A percentile compares a stretch with the other conserved stretches of the same genome.
phyloP scores from a whole-genome alignment of 139 green algal genomes.

The Bryopsis sp. region DNA sequence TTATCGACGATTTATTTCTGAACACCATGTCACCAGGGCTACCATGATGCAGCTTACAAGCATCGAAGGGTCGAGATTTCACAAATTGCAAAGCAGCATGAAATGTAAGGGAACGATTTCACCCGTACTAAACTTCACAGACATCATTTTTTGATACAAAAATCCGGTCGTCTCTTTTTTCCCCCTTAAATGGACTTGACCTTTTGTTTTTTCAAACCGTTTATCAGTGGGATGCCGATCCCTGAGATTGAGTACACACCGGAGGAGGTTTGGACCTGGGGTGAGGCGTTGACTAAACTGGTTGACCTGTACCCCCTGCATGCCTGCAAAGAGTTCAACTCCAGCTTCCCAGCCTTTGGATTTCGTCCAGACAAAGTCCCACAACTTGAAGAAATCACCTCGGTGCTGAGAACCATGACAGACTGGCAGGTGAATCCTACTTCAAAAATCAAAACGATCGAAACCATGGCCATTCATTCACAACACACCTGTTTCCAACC shows the following conservation, averaged over 20 bases:
- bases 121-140: no score
- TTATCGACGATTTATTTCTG: no score
- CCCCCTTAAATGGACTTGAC: no score
- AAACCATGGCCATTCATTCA: no score
- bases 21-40: conserved; percentile 37
- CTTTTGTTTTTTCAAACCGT: conserved; percentile 27
- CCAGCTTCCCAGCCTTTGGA: conserved; percentile 44
- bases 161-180: no score
- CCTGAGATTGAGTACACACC: conserved; percentile 57
- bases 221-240: conserved; percentile 56
- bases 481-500: no score
- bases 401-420: conserved; percentile 41
- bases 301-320: conserved; percentile 51
- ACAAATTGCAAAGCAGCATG: conserved; percentile 47
- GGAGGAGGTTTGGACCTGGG: conserved; percentile 65
- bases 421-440: no score
- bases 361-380: conserved; percentile 57
- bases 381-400: conserved; percentile 67
- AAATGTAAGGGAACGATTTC: no score
- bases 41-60: conserved; percentile 68
- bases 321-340: conserved; percentile 59
- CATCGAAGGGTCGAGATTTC: conserved; percentile 50
- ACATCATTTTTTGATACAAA: no score
- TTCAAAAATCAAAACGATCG: no score
- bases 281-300: conserved; percentile 52